These are phyloP conservation scores for Xylaria acuta DNA, from an alignment of 495 filamentous ascomycete genomes.

Conservation along the genomic window DNA sequence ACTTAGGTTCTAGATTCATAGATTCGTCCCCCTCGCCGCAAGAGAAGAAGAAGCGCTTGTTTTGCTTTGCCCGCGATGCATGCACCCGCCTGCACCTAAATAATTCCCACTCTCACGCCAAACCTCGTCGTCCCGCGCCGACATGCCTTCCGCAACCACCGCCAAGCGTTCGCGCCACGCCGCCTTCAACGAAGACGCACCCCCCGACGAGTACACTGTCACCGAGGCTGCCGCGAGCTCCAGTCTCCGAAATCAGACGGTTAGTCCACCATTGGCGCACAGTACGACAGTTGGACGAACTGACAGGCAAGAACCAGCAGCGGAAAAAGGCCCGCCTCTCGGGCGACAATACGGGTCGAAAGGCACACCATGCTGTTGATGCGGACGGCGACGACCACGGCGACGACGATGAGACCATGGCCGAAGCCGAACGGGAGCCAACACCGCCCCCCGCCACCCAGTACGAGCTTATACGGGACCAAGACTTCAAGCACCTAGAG, in stretches of 20 bases:
- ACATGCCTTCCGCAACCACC: conserved; percentile 46
- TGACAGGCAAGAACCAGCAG: conserved; percentile 38
- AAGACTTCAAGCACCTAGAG: conserved; percentile 57
- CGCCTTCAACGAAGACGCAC: conserved; percentile 48
- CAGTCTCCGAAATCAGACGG: conserved; percentile 51
- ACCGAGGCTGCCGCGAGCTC: conserved; percentile 50
- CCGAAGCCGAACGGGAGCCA: conserved; percentile 23
- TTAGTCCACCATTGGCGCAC: conserved; percentile 38
- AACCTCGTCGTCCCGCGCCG: conserved; percentile 1
- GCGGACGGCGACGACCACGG: conserved; percentile 40
- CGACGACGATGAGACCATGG: conserved; percentile 41
- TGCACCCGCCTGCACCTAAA: not conserved
- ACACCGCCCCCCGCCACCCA: conserved; percentile 51
- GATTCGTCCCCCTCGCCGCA: not conserved
- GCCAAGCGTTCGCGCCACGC: conserved; percentile 55
- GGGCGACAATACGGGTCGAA: conserved; percentile 31
- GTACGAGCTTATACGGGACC: conserved; percentile 59
- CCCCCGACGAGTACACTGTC: conserved; percentile 55
- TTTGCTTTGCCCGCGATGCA: conserved; percentile 14
- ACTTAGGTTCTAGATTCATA: not conserved
- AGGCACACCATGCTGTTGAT: conserved; percentile 34
- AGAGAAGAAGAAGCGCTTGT: not conserved
- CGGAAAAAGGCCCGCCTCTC: conserved; percentile 56
- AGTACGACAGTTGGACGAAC: conserved; percentile 13
- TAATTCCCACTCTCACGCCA: not conserved